Percentiles rank a stretch among this genome's conserved stretches.
Conservation (phyloP, 805 yeast species). For the Jamesozyma hellenica region DNA sequence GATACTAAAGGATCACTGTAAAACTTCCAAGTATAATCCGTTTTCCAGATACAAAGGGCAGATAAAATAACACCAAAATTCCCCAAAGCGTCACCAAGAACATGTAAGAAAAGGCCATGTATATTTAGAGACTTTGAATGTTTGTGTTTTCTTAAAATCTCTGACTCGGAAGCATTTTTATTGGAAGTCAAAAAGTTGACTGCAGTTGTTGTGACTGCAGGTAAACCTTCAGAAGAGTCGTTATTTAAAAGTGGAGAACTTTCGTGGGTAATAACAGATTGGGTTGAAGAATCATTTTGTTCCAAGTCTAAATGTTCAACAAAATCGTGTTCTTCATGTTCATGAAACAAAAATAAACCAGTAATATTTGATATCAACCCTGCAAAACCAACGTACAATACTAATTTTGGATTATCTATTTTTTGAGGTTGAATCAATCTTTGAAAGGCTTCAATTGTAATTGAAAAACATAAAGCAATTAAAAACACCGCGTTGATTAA, state of each 20-base stretch:
- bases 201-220: background rate
- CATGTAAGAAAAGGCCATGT: conserved; percentile 96
- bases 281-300: background rate
- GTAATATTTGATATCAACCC: conserved; percentile 76
- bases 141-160: conserved; percentile 27
- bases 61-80: conserved; percentile 86
- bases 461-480: conserved; percentile 85
- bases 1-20: conserved; percentile 84
- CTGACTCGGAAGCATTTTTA: background rate
- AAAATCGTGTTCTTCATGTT: conserved; percentile 29
- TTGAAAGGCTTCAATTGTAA: conserved; percentile 85
- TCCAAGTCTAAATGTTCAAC: background rate
- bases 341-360: conserved; percentile 84
- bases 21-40: conserved; percentile 79
- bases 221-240: background rate
- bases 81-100: conserved; percentile 91
- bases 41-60: conserved; percentile 88
- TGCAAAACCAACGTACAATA: conserved; percentile 69
- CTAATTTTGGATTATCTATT: conserved; percentile 72
- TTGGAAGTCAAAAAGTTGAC: conserved; percentile 31
- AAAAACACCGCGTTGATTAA: conserved; percentile 86
- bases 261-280: background rate
- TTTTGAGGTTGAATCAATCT: conserved; percentile 73
- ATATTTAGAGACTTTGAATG: conserved; percentile 95
- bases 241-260: too few species aligned